Percentiles rank a stretch among this genome's conserved stretches.
phyloP scores from a whole-genome alignment of 306 rosid species.

The Purshia tridentata region DNA sequence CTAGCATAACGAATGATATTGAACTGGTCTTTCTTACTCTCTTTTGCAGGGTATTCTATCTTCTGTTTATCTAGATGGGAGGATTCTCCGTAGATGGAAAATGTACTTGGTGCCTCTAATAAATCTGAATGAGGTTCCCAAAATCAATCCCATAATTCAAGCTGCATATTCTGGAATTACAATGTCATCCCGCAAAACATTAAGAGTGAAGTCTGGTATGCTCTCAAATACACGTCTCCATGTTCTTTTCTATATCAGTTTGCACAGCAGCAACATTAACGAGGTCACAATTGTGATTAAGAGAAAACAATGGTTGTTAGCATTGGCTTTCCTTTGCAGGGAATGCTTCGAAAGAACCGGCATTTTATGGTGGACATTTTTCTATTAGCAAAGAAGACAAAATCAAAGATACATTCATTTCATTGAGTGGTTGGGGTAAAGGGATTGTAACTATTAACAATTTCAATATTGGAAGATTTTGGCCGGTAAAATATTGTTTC shows the following conservation, averaged over 20 bases:
- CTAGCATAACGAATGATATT: conserved; percentile 12
- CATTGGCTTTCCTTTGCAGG: conserved; percentile 41
- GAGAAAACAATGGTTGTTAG: background rate
- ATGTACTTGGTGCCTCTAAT: conserved; percentile 62
- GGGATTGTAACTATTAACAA: conserved; percentile 77
- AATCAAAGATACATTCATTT: conserved; percentile 70
- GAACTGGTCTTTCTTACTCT: conserved; percentile 28
- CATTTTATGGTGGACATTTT: conserved; percentile 71
- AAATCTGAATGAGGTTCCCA: conserved; percentile 63
- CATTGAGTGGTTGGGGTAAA: conserved; percentile 78
- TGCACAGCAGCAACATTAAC: conserved; percentile 2
- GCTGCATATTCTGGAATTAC: conserved; percentile 39
- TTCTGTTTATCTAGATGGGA: conserved; percentile 66
- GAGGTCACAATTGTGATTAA: conserved; percentile 16
- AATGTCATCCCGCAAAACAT: conserved; percentile 35
- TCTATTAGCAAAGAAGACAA: conserved; percentile 46
- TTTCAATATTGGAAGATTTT: conserved; percentile 84
- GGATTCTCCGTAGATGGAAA: conserved; percentile 58
- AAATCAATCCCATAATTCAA: conserved; percentile 40
- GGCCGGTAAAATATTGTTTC: conserved; percentile 67
- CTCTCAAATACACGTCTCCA: background rate
- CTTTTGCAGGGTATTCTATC: conserved; percentile 78
- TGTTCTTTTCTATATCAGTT: background rate
- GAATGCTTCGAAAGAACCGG: conserved; percentile 57
- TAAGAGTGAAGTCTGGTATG: conserved; percentile 48